Base-by-base conservation (phyloP, 495 filamentous ascomycete species). In the Tuber calosporum region DNA sequence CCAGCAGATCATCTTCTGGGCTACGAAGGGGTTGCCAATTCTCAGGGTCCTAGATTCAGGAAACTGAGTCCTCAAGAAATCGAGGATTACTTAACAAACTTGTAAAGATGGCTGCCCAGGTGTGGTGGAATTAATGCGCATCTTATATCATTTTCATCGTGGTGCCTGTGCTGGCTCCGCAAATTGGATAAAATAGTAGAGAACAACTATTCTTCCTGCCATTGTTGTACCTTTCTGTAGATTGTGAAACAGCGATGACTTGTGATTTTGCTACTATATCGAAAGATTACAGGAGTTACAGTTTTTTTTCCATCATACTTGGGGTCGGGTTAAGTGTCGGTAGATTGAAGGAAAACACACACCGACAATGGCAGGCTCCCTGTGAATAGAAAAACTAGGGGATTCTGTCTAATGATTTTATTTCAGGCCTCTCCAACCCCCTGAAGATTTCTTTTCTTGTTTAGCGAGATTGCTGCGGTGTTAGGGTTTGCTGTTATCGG, bases 1-100 rank as follows among this genome's bases (percentile, higher is more conserved):
- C 95, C 95, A 68, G 95, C 95, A 73, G 88, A 98, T 82, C 90
- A 97, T 82, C 85, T 98, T 66, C 88, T 98, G 66, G 96, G 96
- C 75, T 92, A 91, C 78, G 92, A 98, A 82, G 95, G 95, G 67
- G 93, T 97, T 26, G 91, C 94, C 80, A 92, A 92, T 48, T 90
- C 94, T 20, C 88, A 88, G 80, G 96, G 96, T 38, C 96, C 96
- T 39, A 88, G 95, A 74, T 99, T 99, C 87, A 86, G 95, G 82
- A 99, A 96, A 87, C 85, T 99, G 84, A 97, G 89, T 79, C 94
- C 96, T 79, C 91, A 94, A 85, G 94, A 99, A 85, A 97, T 99
- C 81, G 95, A 99, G 86, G 95, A 99, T 83, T 99, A 99, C 85
- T 84, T 99, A 82, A 97, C 94, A 82, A 97, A 95, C 86, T 89